These are phyloP conservation scores for Paracoccidioides lutzii DNA, from an alignment of 2,329 filamentous ascomycete genomes.

Conservation along the genomic window DNA sequence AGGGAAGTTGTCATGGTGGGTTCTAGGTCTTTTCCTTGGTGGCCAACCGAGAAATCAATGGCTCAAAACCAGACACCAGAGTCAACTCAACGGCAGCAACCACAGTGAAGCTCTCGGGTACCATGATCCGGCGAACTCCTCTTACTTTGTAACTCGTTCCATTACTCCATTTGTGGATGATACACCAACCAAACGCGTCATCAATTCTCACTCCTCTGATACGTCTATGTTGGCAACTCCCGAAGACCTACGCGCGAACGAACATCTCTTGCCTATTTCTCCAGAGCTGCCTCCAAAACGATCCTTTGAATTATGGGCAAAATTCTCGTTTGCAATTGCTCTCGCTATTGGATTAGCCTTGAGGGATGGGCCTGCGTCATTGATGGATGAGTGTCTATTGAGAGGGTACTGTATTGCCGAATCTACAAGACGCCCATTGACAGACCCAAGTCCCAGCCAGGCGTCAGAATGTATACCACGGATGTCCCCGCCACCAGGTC, in stretches of 20 bases:
- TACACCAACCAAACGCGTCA: neutral
- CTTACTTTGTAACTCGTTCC: neutral
- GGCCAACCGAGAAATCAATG: constrained; percentile 9
- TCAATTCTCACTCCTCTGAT: neutral
- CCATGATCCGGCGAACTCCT: neutral
- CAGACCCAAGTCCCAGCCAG: neutral
- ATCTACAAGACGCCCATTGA: neutral
- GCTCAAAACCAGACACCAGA: constrained; percentile 1
- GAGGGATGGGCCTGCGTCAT: constrained; percentile 31
- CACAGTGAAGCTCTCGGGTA: neutral
- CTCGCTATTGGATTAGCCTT: constrained; percentile 38
- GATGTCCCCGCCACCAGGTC: neutral
- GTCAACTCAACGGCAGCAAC: neutral
- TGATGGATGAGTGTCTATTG: constrained; percentile 9
- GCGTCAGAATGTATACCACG: neutral
- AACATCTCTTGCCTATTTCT: neutral
- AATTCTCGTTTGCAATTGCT: constrained; percentile 36
- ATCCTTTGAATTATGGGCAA: constrained; percentile 25
- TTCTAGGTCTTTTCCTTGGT: constrained; percentile 22
- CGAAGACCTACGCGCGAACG: neutral
- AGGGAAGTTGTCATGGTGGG: constrained; percentile 25
- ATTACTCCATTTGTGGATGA: neutral
- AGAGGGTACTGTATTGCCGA: neutral
- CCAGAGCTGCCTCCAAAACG: neutral
- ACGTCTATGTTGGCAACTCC: constrained; percentile 5